A percentile compares a stretch with the other conserved stretches of the same genome.
phyloP scores from a whole-genome alignment of 2,329 filamentous ascomycete species.

The Ceratocystiopsis sp. region DNA sequence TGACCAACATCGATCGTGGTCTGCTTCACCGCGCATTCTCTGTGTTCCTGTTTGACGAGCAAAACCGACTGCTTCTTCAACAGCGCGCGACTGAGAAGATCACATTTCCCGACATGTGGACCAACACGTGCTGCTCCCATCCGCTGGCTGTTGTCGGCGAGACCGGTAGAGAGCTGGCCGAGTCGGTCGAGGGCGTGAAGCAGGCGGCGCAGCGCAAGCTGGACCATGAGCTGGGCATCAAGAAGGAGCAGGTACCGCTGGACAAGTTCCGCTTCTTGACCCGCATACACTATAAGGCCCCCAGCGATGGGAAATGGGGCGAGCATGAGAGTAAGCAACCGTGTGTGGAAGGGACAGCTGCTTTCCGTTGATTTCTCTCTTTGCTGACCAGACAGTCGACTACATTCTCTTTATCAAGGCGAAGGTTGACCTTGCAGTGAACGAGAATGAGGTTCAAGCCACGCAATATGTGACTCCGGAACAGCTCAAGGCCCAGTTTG shows the following conservation, averaged over 20 bases:
- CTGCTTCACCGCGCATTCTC: slow-evolving; percentile 95
- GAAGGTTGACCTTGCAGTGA: slow-evolving; percentile 67
- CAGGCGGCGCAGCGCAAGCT: slow-evolving; percentile 85
- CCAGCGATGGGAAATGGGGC: slow-evolving; percentile 94
- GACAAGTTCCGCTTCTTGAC: slow-evolving; percentile 90
- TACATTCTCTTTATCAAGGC: slow-evolving; percentile 98
- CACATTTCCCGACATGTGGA: slow-evolving; percentile 98
- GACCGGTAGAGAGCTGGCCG: slow-evolving; percentile 66
- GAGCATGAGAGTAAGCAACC: slow-evolving; percentile 82
- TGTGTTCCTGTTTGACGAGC: slow-evolving; percentile 89
- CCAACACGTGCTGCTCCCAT: slow-evolving; percentile 98
- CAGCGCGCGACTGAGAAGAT: slow-evolving; percentile 95
- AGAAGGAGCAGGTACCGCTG: slow-evolving; percentile 70
- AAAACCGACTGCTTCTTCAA: slow-evolving; percentile 85
- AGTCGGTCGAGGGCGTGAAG: slow-evolving; percentile 74
- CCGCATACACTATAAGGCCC: slow-evolving; percentile 93
- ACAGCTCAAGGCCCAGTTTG: slow-evolving; percentile 71
- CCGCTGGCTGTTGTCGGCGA: slow-evolving; percentile 82
- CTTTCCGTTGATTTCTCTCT: not conserved
- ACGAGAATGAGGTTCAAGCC: slow-evolving; percentile 77
- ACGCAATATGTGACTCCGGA: slow-evolving; percentile 70
- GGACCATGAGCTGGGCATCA: slow-evolving; percentile 87
- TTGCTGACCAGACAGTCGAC: slow-evolving; percentile 45
- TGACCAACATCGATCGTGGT: slow-evolving; percentile 96
- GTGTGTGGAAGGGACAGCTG: no score